These are phyloP conservation scores for Kodamaea jinghongensis DNA, from an alignment of 805 yeast genomes.

Conservation along the genomic window DNA sequence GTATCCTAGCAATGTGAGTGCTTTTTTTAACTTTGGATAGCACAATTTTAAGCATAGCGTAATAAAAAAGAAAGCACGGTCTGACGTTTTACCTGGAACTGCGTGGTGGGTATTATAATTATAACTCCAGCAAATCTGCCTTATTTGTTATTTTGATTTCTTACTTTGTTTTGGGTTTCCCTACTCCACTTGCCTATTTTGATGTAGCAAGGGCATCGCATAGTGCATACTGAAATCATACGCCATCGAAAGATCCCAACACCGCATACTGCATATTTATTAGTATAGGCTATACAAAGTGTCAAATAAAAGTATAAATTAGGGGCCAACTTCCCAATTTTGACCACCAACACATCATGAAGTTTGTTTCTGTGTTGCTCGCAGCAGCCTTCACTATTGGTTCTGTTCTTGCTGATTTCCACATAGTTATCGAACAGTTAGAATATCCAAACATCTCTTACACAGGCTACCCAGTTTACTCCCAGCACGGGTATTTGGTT, in stretches of 20 bases:
- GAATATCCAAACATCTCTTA: not conserved
- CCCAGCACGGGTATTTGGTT: not conserved
- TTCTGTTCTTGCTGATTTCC: conserved; percentile 4
- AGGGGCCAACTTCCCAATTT: not conserved
- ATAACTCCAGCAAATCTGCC: no score
- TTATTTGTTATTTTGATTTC: no score
- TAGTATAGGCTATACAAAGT: not conserved
- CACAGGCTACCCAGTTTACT: not conserved
- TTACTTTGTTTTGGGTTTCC: no score
- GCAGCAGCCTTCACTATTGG: not conserved
- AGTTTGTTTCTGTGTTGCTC: not conserved
- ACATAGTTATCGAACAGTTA: not conserved
- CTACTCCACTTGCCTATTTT: not conserved
- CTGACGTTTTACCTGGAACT: no score
- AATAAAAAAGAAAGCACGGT: no score
- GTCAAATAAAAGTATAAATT: not conserved
- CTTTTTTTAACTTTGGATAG: no score
- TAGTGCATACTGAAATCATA: no score
- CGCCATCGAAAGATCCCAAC: not conserved
- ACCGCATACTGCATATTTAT: not conserved
- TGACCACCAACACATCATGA: not conserved
- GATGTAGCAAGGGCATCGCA: not conserved
- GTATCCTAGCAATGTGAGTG: no score
- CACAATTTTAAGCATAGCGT: no score
- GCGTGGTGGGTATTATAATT: no score